Percentiles rank a stretch among this genome's conserved stretches.
phyloP scores from a whole-genome alignment of 2,329 filamentous ascomycete genomes.

The Emergomyces orientalis region DNA sequence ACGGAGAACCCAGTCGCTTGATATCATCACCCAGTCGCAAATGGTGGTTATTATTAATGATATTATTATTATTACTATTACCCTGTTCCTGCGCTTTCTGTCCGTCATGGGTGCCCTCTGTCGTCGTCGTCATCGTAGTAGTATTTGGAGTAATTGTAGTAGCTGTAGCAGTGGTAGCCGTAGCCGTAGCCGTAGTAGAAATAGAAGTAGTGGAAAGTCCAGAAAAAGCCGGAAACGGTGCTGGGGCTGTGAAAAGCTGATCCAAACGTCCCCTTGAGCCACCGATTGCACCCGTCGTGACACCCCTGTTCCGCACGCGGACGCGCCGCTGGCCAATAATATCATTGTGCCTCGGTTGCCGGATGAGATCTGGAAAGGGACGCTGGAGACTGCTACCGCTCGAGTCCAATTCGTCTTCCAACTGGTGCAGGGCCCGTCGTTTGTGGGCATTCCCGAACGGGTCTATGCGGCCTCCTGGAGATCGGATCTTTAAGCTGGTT shows the following conservation, averaged over 20 bases:
- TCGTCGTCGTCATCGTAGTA: neutral
- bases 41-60: slow-evolving; percentile 20
- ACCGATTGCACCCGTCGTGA: slow-evolving; percentile 49
- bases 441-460: slow-evolving; percentile 47
- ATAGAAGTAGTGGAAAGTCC: neutral
- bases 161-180: neutral
- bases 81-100: neutral
- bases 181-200: neutral
- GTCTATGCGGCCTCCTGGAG: slow-evolving; percentile 46
- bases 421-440: slow-evolving; percentile 47
- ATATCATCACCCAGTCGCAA: slow-evolving; percentile 32
- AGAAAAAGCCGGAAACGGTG: slow-evolving; percentile 16
- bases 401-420: slow-evolving; percentile 44
- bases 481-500: slow-evolving; percentile 36
- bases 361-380: slow-evolving; percentile 29
- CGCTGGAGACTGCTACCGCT: slow-evolving; percentile 30
- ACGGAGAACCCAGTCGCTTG: slow-evolving; percentile 41
- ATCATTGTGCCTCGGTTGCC: slow-evolving; percentile 34
- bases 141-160: neutral
- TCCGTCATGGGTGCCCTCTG: neutral
- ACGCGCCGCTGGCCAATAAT: slow-evolving; percentile 46
- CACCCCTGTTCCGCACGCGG: slow-evolving; percentile 52
- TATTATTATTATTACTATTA: slow-evolving; percentile 2
- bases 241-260: slow-evolving; percentile 46
- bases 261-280: slow-evolving; percentile 42